These are phyloP conservation scores for Globisporangium megalacanthum DNA, from an alignment of 352 stramenopile genomes.

Conservation along the genomic window DNA sequence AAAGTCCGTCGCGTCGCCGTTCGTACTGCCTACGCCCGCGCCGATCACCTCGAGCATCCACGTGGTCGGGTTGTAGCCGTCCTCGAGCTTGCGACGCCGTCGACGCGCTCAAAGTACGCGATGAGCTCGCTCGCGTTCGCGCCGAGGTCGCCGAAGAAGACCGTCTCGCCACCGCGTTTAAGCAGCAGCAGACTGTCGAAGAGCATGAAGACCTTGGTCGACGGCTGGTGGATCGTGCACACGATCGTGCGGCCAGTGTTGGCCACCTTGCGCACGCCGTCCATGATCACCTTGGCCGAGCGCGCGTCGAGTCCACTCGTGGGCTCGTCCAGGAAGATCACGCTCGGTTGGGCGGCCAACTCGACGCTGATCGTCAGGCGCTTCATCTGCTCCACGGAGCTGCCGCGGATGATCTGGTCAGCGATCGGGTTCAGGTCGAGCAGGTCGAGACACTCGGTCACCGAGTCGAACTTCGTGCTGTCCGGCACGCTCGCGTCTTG, in stretches of 20 bases:
- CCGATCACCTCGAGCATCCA: slow-evolving; percentile 26
- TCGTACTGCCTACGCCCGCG: slow-evolving; percentile 8
- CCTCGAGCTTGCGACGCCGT: background rate
- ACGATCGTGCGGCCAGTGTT: slow-evolving; percentile 72
- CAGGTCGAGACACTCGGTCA: slow-evolving; percentile 69
- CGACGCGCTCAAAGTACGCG: background rate
- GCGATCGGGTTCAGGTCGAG: slow-evolving; percentile 47
- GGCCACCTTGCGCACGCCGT: too few relatives aligned
- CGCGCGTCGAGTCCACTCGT: too few relatives aligned
- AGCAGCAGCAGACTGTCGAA: slow-evolving; percentile 54
- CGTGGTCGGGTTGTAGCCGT: slow-evolving; percentile 29
- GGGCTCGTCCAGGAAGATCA: slow-evolving; percentile 27
- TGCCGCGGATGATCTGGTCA: slow-evolving; percentile 13
- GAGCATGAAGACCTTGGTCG: too few relatives aligned
- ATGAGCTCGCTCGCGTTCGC: slow-evolving; percentile 35
- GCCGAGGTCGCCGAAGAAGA: slow-evolving; percentile 54
- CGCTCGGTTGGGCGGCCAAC: slow-evolving; percentile 75
- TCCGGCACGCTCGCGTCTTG: slow-evolving; percentile 20
- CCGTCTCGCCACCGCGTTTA: slow-evolving; percentile 41
- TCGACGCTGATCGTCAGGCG: slow-evolving; percentile 31
- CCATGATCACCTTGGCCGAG: too few relatives aligned
- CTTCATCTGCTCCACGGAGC: slow-evolving; percentile 17
- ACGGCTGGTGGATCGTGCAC: slow-evolving; percentile 48
- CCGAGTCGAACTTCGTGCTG: slow-evolving; percentile 12
- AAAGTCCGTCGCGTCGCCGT: slow-evolving; percentile 26